phyloP scores from a whole-genome alignment of 345 rosid species.

The Hypericum androsaemum region DNA sequence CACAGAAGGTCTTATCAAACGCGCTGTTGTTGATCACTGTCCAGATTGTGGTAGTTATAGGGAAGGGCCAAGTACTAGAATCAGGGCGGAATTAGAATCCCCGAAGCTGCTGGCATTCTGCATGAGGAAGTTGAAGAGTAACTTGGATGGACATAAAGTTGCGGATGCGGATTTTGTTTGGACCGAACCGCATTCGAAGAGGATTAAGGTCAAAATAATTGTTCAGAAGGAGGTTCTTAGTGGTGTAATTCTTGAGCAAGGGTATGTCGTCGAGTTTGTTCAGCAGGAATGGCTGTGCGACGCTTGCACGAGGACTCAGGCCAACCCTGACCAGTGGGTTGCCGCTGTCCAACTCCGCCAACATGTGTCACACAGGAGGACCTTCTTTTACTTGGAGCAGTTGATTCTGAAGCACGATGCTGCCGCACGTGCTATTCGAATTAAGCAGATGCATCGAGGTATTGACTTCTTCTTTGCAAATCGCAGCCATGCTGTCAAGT shows the following conservation, averaged over 20 bases:
- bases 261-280: conserved; percentile 41
- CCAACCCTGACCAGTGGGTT: conserved; percentile 60
- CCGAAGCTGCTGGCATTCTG: conserved; percentile 40
- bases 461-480: conserved; percentile 55
- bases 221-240: conserved; percentile 51
- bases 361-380: conserved; percentile 47
- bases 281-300: conserved; percentile 45
- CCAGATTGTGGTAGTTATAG: conserved; percentile 42
- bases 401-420: conserved; percentile 50
- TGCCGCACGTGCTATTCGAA: conserved; percentile 35
- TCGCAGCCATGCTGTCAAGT: conserved; percentile 38
- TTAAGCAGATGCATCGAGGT: conserved; percentile 49
- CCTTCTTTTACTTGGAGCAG: conserved; percentile 49
- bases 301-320: conserved; percentile 40
- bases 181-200: conserved; percentile 60
- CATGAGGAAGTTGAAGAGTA: conserved; percentile 24
- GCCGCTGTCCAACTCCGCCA: conserved; percentile 53
- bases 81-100: conserved; percentile 41
- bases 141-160: conserved; percentile 13
- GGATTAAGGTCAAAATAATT: conserved; percentile 42
- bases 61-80: conserved; percentile 37
- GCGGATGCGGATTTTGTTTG: conserved; percentile 39
- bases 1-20: conserved; percentile 50
- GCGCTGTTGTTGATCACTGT: conserved; percentile 31
- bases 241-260: conserved; percentile 44